Percentiles rank a stretch among this genome's conserved stretches.
phyloP scores from a whole-genome alignment of 2,329 filamentous ascomycete genomes.

The Xylaria digitata region DNA sequence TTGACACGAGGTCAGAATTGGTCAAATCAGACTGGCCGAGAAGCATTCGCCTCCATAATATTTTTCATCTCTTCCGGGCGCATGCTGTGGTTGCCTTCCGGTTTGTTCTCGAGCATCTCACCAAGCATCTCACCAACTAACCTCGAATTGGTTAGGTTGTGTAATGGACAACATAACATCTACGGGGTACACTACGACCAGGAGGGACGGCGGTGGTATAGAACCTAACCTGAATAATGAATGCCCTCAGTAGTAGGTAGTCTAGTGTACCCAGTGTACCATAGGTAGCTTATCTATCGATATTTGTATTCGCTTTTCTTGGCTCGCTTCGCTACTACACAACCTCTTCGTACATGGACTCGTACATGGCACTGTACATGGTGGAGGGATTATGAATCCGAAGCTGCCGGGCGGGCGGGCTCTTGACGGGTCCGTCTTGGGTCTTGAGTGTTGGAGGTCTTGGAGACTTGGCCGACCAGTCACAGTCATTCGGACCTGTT shows the following conservation, averaged over 20 bases:
- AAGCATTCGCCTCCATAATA: conserved; percentile 20
- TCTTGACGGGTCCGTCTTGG: conserved; percentile 34
- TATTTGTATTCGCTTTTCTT: too few species aligned
- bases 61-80: conserved; percentile 36
- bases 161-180: too few species aligned
- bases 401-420: conserved; percentile 37
- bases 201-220: too few species aligned
- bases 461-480: conserved; percentile 21
- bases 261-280: too few species aligned
- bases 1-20: conserved; percentile 29
- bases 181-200: not conserved
- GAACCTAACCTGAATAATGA: too few species aligned
- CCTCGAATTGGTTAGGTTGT: not conserved
- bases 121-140: not conserved
- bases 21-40: conserved; percentile 24
- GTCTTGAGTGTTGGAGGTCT: conserved; percentile 9
- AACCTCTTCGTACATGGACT: too few species aligned
- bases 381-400: conserved; percentile 15
- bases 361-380: too few species aligned
- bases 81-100: conserved; percentile 38
- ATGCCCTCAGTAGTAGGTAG: too few species aligned
- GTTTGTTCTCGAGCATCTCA: conserved; percentile 37
- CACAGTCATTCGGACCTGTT: conserved; percentile 17
- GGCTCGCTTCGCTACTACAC: too few species aligned
- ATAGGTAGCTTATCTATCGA: too few species aligned